A percentile compares a stretch with the other conserved stretches of the same genome.
These are phyloP conservation scores for Bipolaris oryzae DNA, from an alignment of 2,329 filamentous ascomycete genomes.

Conservation along the genomic window DNA sequence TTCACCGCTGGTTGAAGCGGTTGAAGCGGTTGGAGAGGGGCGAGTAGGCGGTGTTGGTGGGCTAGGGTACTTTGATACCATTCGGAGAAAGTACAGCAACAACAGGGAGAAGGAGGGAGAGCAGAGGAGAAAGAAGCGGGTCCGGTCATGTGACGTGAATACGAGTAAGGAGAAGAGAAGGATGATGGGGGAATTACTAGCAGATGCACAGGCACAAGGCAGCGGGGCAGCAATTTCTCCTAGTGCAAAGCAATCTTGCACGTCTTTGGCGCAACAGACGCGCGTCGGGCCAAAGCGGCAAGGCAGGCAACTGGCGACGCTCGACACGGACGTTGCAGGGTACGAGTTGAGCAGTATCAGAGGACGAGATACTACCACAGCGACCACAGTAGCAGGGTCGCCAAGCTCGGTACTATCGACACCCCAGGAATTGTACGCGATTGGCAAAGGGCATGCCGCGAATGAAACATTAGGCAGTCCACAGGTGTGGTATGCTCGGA, in stretches of 20 bases:
- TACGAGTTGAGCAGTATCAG: slow-evolving; percentile 14
- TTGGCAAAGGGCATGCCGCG: slow-evolving; percentile 9
- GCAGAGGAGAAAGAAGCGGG: background rate
- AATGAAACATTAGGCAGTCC: slow-evolving; percentile 16
- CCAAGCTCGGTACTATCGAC: slow-evolving; percentile 39
- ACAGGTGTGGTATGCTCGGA: slow-evolving; percentile 8
- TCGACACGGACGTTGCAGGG: slow-evolving; percentile 33
- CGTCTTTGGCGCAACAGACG: slow-evolving; percentile 24
- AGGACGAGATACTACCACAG: no score
- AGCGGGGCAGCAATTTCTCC: slow-evolving; percentile 3
- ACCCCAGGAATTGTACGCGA: slow-evolving; percentile 38
- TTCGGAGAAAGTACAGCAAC: slow-evolving; percentile 6
- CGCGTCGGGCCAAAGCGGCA: slow-evolving; percentile 33
- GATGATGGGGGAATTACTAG: slow-evolving; percentile 1
- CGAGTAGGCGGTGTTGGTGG: slow-evolving; percentile 38
- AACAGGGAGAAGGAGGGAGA: background rate
- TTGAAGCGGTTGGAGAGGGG: slow-evolving; percentile 23
- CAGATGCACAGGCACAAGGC: background rate
- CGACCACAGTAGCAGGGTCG: slow-evolving; percentile 21
- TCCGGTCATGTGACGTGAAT: slow-evolving; percentile 1
- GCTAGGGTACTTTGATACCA: slow-evolving; percentile 9
- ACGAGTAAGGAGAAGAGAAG: background rate
- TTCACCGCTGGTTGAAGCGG: slow-evolving; percentile 24
- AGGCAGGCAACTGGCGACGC: slow-evolving; percentile 25
- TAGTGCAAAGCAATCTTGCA: background rate